These are phyloP conservation scores for Hanseniaspora sp. DNA, from an alignment of 1,139 yeast genomes.

Conservation along the genomic window DNA sequence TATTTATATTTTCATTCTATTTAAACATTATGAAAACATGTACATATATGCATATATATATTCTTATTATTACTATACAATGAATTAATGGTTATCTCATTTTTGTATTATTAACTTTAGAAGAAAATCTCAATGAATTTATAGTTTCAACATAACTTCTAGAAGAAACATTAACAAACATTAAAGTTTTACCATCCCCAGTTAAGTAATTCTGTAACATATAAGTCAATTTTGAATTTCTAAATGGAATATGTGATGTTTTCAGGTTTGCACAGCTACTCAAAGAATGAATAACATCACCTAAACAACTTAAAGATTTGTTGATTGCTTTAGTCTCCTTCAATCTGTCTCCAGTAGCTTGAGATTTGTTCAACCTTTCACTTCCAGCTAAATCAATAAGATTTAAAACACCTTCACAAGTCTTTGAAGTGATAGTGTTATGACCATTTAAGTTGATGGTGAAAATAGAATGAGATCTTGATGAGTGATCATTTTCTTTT, in stretches of 20 bases:
- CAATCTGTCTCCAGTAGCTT: slow-evolving; percentile 67
- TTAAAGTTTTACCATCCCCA: slow-evolving; percentile 78
- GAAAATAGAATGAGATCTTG: slow-evolving; percentile 64
- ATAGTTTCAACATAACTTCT: slow-evolving; percentile 64
- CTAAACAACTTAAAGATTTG: slow-evolving; percentile 75
- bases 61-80: background rate
- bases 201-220: slow-evolving; percentile 72
- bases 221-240: slow-evolving; percentile 61
- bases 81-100: slow-evolving; percentile 18
- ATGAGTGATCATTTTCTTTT: slow-evolving; percentile 66
- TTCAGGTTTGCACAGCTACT: slow-evolving; percentile 31
- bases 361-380: slow-evolving; percentile 68
- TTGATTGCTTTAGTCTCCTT: slow-evolving; percentile 86
- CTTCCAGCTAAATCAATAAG: slow-evolving; percentile 81
- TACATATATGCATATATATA: background rate
- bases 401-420: slow-evolving; percentile 53
- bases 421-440: slow-evolving; percentile 42
- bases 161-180: slow-evolving; percentile 71
- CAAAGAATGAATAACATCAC: slow-evolving; percentile 79
- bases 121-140: slow-evolving; percentile 79
- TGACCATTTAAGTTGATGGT: slow-evolving; percentile 49
- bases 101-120: slow-evolving; percentile 58
- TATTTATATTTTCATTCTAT: background rate
- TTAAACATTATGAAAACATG: background rate
- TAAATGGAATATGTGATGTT: slow-evolving; percentile 40